A percentile compares a stretch with the other conserved stretches of the same genome.
These are phyloP conservation scores for Escovopsis sp. DNA, from an alignment of 2,329 filamentous ascomycete genomes.

Conservation along the genomic window DNA sequence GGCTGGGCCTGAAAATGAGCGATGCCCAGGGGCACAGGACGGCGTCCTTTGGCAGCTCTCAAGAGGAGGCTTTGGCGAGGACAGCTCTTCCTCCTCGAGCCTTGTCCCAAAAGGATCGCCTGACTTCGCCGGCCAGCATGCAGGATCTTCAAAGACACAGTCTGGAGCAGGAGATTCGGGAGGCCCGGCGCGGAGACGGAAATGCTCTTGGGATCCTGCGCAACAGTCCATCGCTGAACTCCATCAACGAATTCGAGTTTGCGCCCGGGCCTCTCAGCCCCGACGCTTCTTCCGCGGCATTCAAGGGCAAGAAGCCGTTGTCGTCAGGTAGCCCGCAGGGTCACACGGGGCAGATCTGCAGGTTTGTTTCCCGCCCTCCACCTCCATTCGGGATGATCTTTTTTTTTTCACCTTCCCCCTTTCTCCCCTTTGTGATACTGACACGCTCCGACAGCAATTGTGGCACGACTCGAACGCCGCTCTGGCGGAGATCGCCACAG, in stretches of 20 bases:
- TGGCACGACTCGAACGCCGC: conserved; percentile 78
- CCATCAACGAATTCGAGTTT: conserved; percentile 7
- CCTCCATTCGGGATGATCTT: background rate
- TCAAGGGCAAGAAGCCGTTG: conserved; percentile 6
- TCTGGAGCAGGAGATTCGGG: conserved; percentile 11
- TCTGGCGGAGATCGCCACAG: conserved; percentile 87
- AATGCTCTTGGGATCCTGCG: conserved; percentile 15
- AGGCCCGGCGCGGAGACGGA: conserved; percentile 9
- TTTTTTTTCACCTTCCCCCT: background rate
- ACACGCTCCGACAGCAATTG: conserved; percentile 56
- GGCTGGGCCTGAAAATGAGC: conserved; percentile 16
- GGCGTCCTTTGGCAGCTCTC: conserved; percentile 14
- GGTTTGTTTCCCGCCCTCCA: conserved; percentile 30
- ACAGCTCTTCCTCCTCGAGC: conserved; percentile 25
- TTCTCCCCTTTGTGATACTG: too few species aligned
- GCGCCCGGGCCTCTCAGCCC: conserved; percentile 18
- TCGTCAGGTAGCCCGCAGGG: conserved; percentile 9
- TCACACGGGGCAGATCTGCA: conserved; percentile 54
- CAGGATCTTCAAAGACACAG: conserved; percentile 12
- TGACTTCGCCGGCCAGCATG: conserved; percentile 7
- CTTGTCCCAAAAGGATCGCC: conserved; percentile 18
- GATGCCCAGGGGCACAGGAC: conserved; percentile 14
- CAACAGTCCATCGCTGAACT: conserved; percentile 9
- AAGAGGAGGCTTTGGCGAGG: conserved; percentile 17
- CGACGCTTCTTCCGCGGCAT: conserved; percentile 8